Evolutionary conservation across 2,329 filamentous ascomycete species (phyloP), one percentile per base, ranked within the genome.

Genomic region (Dryadomyces quercivorus): DNA sequence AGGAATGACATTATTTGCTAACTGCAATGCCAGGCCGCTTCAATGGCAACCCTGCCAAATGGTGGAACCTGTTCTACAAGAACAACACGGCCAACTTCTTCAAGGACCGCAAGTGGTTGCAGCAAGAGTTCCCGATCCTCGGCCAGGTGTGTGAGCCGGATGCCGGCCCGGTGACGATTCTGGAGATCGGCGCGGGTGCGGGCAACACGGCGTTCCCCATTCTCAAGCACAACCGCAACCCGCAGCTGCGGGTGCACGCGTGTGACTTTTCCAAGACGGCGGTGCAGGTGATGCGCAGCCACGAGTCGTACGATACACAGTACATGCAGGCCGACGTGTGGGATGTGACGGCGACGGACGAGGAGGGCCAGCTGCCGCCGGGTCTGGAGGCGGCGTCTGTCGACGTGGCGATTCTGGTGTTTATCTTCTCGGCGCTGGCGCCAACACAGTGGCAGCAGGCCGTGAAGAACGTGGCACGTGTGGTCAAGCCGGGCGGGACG

Each of bases 21-120:
- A 60, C 56, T 9, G 20, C 5, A 40, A 44, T 40, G 15, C 63
- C 63, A 86, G 82, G 74, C 63, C 86, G 89, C 61, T 96, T 96
- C 75, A 97, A 96, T 67, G 75, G 77, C 48, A 81, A 94, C 60
- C 93, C 93, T 0, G 91, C 88, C 58, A 95, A 90, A 69, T 97
- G 90, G 88, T 98, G 93, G 93, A 93, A 98, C 65, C 73, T 86
- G 54, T 98, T 98, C 72, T 98, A 98, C 75, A 91, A 93, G 71
- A 95, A 97, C 72, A 97, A 98, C 70, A 88, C 87, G 20, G 81
- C 85, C 63, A 97, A 97, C 66, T 98, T 98, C 72, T 98, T 98
- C 81, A 98, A 98, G 72, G 87, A 98, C 66, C 81, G 93, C 59
- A 97, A 97, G 68, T 98, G 93, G 93, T 74, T 98, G 36, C 85